Evolutionary conservation across 352 stramenopile genomes (phyloP).

Genomic region (Pythium chondricola): DNA sequence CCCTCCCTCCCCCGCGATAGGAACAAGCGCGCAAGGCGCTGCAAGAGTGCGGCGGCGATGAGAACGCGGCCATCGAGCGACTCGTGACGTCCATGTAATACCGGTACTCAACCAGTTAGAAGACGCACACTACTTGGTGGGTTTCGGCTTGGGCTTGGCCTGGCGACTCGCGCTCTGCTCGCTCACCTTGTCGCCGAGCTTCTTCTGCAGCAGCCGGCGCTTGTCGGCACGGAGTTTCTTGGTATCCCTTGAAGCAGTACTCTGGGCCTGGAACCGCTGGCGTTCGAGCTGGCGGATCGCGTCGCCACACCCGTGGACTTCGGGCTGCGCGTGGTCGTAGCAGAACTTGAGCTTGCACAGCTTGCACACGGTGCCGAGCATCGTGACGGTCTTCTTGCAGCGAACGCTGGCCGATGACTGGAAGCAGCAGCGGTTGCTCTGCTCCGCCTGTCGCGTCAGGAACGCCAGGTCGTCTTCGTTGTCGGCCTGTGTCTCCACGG

Average conservation of each 20-base stretch:
- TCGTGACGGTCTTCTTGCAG: conserved; percentile 55
- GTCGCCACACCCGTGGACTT: conserved; percentile 74
- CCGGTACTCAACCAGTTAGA: conserved; percentile 1
- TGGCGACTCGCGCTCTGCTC: conserved; percentile 42
- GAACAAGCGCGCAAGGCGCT: conserved; percentile 29
- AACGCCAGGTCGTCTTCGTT: conserved; percentile 70
- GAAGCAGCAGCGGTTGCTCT: conserved; percentile 49
- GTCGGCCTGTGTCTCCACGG: conserved; percentile 27
- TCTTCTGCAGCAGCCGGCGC: conserved; percentile 65
- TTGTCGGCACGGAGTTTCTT: conserved; percentile 48
- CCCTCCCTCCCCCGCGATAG: not conserved
- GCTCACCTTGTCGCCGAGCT: conserved; percentile 54
- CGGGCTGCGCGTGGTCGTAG: conserved; percentile 62
- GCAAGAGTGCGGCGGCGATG: conserved; percentile 62
- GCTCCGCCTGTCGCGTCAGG: conserved; percentile 51
- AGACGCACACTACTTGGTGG: conserved; percentile 24
- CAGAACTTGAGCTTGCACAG: conserved; percentile 87
- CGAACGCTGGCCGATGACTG: conserved; percentile 17
- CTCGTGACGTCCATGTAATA: conserved; percentile 62
- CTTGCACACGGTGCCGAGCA: conserved; percentile 64
- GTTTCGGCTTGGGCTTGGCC: conserved; percentile 37
- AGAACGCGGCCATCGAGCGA: conserved; percentile 86
- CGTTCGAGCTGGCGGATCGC: conserved; percentile 57
- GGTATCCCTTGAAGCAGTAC: conserved; percentile 12
- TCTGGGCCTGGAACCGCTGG: conserved; percentile 38